These are phyloP conservation scores for Ogataea pilisensis DNA, from an alignment of 805 yeast species.

Conservation along the genomic window DNA sequence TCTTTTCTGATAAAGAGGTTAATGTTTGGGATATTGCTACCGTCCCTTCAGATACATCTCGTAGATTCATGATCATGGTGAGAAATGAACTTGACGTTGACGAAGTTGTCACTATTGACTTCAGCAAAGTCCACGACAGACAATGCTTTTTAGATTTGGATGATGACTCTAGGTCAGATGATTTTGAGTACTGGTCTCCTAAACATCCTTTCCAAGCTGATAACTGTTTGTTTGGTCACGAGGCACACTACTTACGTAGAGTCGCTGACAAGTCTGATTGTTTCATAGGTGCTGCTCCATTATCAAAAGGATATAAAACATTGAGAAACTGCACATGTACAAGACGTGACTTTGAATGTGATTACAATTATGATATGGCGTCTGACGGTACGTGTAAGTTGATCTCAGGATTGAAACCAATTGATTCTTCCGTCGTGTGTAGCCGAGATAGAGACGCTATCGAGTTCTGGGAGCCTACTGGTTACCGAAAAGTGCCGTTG, in stretches of 20 bases:
- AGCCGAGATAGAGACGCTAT: slow-evolving; percentile 44
- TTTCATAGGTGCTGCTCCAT: slow-evolving; percentile 63
- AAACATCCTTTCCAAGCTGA: slow-evolving; percentile 47
- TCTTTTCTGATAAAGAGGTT: slow-evolving; percentile 56
- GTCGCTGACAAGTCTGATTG: slow-evolving; percentile 56
- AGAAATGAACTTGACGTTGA: slow-evolving; percentile 33
- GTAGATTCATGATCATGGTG: slow-evolving; percentile 68
- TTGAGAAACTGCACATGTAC: slow-evolving; percentile 76
- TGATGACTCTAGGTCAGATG: slow-evolving; percentile 37
- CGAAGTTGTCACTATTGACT: slow-evolving; percentile 51
- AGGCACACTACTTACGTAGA: slow-evolving; percentile 55
- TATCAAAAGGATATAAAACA: slow-evolving; percentile 52
- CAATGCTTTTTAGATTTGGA: slow-evolving; percentile 51
- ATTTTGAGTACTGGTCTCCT: slow-evolving; percentile 64
- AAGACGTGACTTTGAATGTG: slow-evolving; percentile 89
- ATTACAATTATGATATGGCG: slow-evolving; percentile 70
- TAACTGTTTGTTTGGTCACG: slow-evolving; percentile 70
- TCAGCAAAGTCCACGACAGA: slow-evolving; percentile 44
- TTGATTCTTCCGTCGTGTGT: slow-evolving; percentile 62
- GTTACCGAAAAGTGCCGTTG: slow-evolving; percentile 81
- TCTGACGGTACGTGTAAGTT: slow-evolving; percentile 81
- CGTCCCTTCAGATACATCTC: slow-evolving; percentile 86
- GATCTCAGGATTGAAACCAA: slow-evolving; percentile 68
- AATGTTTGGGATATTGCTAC: slow-evolving; percentile 73
- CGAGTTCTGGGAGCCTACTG: slow-evolving; percentile 85